Conservation (phyloP, 1,284 basidiomycete genomes). For the Ganoderma lucidum region DNA sequence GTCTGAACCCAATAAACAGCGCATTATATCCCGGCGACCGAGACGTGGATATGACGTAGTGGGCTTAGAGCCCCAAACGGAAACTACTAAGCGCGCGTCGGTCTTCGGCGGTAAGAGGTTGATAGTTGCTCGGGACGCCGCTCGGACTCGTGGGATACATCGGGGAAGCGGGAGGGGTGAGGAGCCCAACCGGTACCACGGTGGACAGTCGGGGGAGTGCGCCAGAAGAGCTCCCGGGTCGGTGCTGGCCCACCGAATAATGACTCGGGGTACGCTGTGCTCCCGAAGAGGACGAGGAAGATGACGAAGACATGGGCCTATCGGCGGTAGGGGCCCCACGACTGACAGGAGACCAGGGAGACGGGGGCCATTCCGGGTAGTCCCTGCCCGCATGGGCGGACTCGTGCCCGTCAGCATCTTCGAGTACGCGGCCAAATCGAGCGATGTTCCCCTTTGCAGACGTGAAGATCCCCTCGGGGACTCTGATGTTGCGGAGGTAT, state of each 20-base stretch:
- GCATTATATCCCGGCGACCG: not conserved
- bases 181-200: slow-evolving; percentile 42
- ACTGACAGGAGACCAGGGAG: slow-evolving; percentile 37
- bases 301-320: slow-evolving; percentile 41
- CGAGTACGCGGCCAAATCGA: slow-evolving; percentile 51
- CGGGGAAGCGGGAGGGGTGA: slow-evolving; percentile 35
- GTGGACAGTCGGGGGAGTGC: slow-evolving; percentile 53
- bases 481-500: slow-evolving; percentile 67
- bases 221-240: slow-evolving; percentile 30
- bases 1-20: not conserved
- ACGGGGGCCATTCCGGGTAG: slow-evolving; percentile 39
- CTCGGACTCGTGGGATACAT: slow-evolving; percentile 29
- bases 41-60: not conserved
- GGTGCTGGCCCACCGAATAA: slow-evolving; percentile 37
- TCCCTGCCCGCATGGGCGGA: slow-evolving; percentile 33
- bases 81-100: slow-evolving; percentile 44
- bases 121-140: slow-evolving; percentile 35
- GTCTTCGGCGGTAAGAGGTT: slow-evolving; percentile 43
- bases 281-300: slow-evolving; percentile 49
- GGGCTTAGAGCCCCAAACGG: slow-evolving; percentile 40
- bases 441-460: slow-evolving; percentile 65
- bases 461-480: slow-evolving; percentile 70
- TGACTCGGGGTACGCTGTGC: slow-evolving; percentile 38
- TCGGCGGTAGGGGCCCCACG: slow-evolving; percentile 46
- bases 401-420: slow-evolving; percentile 37